Percentiles rank a stretch among this genome's conserved stretches.
These are phyloP conservation scores for Streptanthus diversifolius DNA, from an alignment of 345 rosid genomes.

Conservation along the genomic window DNA sequence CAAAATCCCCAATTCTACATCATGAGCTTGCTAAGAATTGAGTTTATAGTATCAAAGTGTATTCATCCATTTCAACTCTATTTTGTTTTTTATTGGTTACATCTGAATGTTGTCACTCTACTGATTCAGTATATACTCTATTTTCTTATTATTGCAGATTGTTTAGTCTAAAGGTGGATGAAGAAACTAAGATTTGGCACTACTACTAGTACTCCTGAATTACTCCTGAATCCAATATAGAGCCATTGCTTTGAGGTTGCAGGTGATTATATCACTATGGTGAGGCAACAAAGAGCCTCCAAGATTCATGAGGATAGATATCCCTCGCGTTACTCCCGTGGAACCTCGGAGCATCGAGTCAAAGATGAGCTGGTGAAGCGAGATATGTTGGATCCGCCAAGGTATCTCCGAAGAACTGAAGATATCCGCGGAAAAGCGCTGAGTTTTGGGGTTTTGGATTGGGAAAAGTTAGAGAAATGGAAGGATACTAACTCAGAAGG, in stretches of 20 bases:
- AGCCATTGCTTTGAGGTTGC: constrained; percentile 17
- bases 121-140: not conserved
- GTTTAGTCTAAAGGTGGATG: constrained; percentile 5
- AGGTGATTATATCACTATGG: not conserved
- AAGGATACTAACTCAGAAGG: constrained; percentile 37
- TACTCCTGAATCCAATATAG: not conserved
- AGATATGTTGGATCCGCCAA: constrained; percentile 65
- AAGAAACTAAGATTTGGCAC: constrained; percentile 4
- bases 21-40: constrained; percentile 2
- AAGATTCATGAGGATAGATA: constrained; percentile 42
- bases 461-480: constrained; percentile 63
- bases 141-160: constrained; percentile 13
- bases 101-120: not conserved
- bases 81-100: not conserved
- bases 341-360: constrained; percentile 32
- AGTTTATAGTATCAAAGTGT: not conserved
- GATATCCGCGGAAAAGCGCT: constrained; percentile 59
- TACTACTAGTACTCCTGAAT: not conserved
- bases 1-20: not conserved
- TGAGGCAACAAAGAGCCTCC: constrained; percentile 36
- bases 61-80: not conserved
- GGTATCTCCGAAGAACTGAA: constrained; percentile 50
- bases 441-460: constrained; percentile 84
- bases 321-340: constrained; percentile 1
- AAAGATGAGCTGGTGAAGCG: constrained; percentile 65